Evolutionary conservation across 2,329 filamentous ascomycete species (phyloP).

Genomic region (Dendrostoma leiphaemia): DNA sequence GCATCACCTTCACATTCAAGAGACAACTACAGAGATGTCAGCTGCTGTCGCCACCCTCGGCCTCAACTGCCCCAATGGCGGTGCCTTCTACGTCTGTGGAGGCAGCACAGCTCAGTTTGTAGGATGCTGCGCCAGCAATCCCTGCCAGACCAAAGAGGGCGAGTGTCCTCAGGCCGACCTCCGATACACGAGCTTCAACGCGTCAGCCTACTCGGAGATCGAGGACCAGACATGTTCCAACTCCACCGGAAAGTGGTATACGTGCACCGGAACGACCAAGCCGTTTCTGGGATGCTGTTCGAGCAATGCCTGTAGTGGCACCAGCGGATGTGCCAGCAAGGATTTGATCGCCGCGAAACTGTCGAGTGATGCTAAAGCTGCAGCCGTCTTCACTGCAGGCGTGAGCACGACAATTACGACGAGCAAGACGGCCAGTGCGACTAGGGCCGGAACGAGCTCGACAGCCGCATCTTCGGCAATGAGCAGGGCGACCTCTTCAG

Average conservation of each 20-base stretch:
- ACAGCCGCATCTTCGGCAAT: background rate
- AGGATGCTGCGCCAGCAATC: constrained; percentile 38
- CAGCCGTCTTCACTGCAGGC: constrained; percentile 21
- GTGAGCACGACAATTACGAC: background rate
- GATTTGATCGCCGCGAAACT: constrained; percentile 26
- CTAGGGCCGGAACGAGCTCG: background rate
- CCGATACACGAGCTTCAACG: constrained; percentile 28
- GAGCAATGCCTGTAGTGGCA: constrained; percentile 29
- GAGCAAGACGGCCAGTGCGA: background rate
- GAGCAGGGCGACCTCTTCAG: background rate
- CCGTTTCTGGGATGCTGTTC: constrained; percentile 40
- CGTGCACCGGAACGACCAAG: constrained; percentile 27
- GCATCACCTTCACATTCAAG: too few relatives aligned
- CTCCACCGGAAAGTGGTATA: constrained; percentile 30
- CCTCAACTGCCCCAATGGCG: constrained; percentile 27
- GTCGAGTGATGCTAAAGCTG: constrained; percentile 18
- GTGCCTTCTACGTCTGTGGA: constrained; percentile 35
- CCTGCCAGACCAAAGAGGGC: constrained; percentile 30
- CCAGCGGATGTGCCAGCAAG: constrained; percentile 23
- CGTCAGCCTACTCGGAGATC: constrained; percentile 25
- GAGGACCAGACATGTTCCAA: constrained; percentile 31
- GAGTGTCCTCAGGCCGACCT: constrained; percentile 31
- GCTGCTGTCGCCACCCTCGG: constrained; percentile 11
- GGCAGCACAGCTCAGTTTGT: constrained; percentile 32
- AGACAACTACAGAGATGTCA: background rate